These are phyloP conservation scores for Verticillium nonalfalfae DNA, from an alignment of 2,329 filamentous ascomycete species.

Conservation along the genomic window DNA sequence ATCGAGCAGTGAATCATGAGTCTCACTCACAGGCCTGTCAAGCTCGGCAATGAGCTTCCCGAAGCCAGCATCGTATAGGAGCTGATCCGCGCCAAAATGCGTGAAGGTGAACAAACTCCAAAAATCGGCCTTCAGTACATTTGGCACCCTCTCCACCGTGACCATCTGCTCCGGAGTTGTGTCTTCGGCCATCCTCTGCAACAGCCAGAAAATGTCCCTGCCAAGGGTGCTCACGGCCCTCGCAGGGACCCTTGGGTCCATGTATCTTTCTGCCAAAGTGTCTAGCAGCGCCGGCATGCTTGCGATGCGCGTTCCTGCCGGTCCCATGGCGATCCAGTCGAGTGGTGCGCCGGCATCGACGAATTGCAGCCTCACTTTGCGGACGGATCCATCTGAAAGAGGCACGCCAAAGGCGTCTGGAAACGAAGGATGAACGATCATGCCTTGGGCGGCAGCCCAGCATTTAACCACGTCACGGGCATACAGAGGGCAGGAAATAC, in stretches of 20 bases:
- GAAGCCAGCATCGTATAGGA: conserved; percentile 14
- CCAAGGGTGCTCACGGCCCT: conserved; percentile 14
- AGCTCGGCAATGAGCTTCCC: not conserved
- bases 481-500: conserved; percentile 31
- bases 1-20: not conserved
- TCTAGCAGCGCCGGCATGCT: conserved; percentile 26
- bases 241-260: conserved; percentile 8
- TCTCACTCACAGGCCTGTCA: not conserved
- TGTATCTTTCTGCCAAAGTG: conserved; percentile 25
- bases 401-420: conserved; percentile 36
- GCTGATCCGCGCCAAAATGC: conserved; percentile 1
- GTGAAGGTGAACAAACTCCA: conserved; percentile 13
- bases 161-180: conserved; percentile 12
- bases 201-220: conserved; percentile 25
- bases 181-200: conserved; percentile 20
- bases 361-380: conserved; percentile 29
- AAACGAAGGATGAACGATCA: conserved; percentile 19
- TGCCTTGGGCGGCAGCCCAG: conserved; percentile 32
- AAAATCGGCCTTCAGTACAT: conserved; percentile 11
- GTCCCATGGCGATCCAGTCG: conserved; percentile 6
- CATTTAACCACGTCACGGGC: conserved; percentile 26
- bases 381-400: conserved; percentile 23
- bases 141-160: conserved; percentile 5
- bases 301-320: conserved; percentile 16
- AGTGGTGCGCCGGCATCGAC: conserved; percentile 17